phyloP scores from a whole-genome alignment of 257 asterid genomes.

The Echium plantagineum region DNA sequence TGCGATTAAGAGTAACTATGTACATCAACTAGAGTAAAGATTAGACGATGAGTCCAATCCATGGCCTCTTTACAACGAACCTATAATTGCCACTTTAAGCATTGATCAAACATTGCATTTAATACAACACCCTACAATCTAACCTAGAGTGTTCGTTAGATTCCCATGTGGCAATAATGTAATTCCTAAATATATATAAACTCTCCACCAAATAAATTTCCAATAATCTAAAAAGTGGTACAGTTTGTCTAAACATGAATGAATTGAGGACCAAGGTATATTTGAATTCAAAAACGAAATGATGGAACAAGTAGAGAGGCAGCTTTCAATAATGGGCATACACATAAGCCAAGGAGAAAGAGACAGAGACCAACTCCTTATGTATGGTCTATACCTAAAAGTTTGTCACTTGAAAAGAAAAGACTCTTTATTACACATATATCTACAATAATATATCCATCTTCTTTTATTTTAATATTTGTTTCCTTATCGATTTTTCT shows the following conservation, averaged over 20 bases:
- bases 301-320: neutral
- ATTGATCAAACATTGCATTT: neutral
- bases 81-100: neutral
- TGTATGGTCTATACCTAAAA: neutral
- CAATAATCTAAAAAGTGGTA: neutral
- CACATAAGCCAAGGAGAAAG: neutral
- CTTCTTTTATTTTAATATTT: conserved; percentile 27
- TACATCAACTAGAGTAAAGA: neutral
- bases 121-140: neutral
- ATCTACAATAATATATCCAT: conserved; percentile 12
- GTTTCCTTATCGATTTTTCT: conserved; percentile 25
- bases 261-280: neutral
- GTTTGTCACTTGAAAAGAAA: neutral
- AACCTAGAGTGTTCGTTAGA: neutral
- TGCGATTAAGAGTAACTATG: neutral
- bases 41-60: neutral
- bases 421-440: neutral
- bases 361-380: neutral
- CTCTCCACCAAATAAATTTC: too few relatives aligned
- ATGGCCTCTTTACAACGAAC: neutral
- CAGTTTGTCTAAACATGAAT: neutral
- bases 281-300: neutral
- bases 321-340: neutral
- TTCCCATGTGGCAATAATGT: too few relatives aligned
- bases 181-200: neutral